Evolutionary conservation across 805 yeast genomes (phyloP), one percentile per base, ranked within the genome.

Genomic region (Myxozyma vanderwaltii): DNA sequence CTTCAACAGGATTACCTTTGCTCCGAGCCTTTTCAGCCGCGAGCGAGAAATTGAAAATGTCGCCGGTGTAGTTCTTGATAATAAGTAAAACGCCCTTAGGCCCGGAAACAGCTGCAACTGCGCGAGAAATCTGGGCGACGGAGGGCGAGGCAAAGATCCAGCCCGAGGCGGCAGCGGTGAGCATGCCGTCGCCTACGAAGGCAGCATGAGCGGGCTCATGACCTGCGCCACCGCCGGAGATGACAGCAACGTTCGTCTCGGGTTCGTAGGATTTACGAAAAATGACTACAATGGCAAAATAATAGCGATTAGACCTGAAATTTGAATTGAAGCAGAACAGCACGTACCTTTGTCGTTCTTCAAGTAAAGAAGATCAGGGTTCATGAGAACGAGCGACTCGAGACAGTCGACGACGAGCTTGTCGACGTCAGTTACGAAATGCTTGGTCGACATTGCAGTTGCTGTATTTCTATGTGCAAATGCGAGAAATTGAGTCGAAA

Each of bases 121-220:
- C 86, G 10, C 88, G 81, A 71, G 77, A 77, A 66, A 91, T 88
- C 74, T 91, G 98, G 68, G 85, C 88, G 0, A 96, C 89, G n/a
- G 91, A 83, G 2, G 98, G 98, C 13, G 96, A 89, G 0, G 97
- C 97, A 76, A 91, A 91, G n/a, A 89, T 81, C 54, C 86, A 83
- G 38, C 98, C 98, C 54, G 91, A 84, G 3, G 91, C 96, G 0
- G 96, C 97, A 41, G 86, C 95, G 65, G 88, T 89, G 41, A 91
- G 73, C 66, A 87, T 75, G 51, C 95, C 95, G 13, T 83, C 79
- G 12, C 97, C 97, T 23, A 91, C 91, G 71, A 84, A 91, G 0
- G 96, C 97, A 7, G 89, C 91, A 69, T 92, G 97, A 3, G 91
- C 79, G 26, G 97, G 97, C 74, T 91, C 98, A 70, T 91, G 98